Percentiles rank a stretch among this genome's conserved stretches.
These are phyloP conservation scores for Fusarium scirpi DNA, from an alignment of 2,329 filamentous ascomycete genomes.

Conservation along the genomic window DNA sequence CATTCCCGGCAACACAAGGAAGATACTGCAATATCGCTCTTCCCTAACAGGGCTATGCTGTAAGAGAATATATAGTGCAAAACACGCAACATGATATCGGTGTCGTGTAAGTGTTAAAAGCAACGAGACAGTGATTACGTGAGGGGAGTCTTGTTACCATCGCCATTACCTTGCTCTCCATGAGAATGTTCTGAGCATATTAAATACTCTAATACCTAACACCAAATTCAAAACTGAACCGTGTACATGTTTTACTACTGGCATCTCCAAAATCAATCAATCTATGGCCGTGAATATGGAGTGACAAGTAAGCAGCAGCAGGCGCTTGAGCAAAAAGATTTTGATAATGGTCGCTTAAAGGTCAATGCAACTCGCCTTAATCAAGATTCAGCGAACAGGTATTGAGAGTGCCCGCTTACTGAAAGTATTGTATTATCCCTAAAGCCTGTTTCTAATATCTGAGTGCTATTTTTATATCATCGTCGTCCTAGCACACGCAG, in stretches of 20 bases:
- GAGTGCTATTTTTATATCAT: no score
- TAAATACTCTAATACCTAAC: not conserved
- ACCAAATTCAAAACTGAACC: not conserved
- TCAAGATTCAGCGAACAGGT: not conserved
- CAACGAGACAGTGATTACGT: not conserved
- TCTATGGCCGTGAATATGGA: not conserved
- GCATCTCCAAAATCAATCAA: no score
- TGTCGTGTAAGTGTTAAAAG: not conserved
- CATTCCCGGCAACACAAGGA: not conserved
- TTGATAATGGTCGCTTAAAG: not conserved
- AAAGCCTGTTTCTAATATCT: not conserved
- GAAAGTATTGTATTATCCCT: not conserved
- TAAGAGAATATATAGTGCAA: no score
- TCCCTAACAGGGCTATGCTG: no score
- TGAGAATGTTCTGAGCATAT: not conserved
- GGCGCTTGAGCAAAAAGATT: not conserved
- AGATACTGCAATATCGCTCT: not conserved
- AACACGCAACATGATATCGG: not conserved
- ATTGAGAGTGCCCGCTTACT: not conserved
- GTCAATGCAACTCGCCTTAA: not conserved
- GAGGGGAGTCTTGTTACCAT: not conserved
- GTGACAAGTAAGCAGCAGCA: not conserved
- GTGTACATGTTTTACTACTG: not conserved
- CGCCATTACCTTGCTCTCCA: not conserved
- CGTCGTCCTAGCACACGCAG: not conserved